Evolutionary conservation across 2,329 filamentous ascomycete species (phyloP), one percentile per base, ranked within the genome.

Genomic region (Endothia cerciana): DNA sequence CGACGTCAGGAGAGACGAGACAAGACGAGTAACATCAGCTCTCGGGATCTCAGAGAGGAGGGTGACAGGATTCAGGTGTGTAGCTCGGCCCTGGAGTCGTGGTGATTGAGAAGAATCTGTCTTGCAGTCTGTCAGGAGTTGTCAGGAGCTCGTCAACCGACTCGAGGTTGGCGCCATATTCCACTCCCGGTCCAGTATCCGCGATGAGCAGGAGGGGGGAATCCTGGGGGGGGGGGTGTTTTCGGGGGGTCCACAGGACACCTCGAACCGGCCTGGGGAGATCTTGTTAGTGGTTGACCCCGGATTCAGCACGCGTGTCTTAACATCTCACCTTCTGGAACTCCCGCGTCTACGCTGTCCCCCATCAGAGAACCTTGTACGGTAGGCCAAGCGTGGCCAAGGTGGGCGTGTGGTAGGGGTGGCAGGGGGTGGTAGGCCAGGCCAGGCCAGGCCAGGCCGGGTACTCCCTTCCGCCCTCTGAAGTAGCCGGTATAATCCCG

Each of bases 111-210:
- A 22, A 51, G 25, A 51, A n/a, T 3, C 10, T 22, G 38, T 36
- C 13, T 36, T n/a, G 55, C 33, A 38, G 30, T 40, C n/a, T n/a
- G 55, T 58, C 55, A 58, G 36, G 36, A 58, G 38, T 38, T 59
- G 57, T 59, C 57, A 59, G 57, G 57, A 33, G 57, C 25, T 59
- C 57, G 40, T 59, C 36, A 43, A 30, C 57, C 57, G 22, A 38
- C 40, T 59, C 38, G 45, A 43, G 57, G 40, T 45, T 59, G 57
- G 57, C 57, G 57, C 57, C 38, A 59, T 59, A 59, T 59, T 41
- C 17, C 47, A 22, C 8, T 5, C 17, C 47, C 22, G 47, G 47
- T 22, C 22, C 17, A 10, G 47, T 51, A 7, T 25, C 47, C n/a
- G 55, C n/a, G 55, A 25, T 41, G 55, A 40, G 30, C 38, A 40